These are phyloP conservation scores for Aspergillus sp. DNA, from an alignment of 2,329 filamentous ascomycete genomes.

Conservation along the genomic window DNA sequence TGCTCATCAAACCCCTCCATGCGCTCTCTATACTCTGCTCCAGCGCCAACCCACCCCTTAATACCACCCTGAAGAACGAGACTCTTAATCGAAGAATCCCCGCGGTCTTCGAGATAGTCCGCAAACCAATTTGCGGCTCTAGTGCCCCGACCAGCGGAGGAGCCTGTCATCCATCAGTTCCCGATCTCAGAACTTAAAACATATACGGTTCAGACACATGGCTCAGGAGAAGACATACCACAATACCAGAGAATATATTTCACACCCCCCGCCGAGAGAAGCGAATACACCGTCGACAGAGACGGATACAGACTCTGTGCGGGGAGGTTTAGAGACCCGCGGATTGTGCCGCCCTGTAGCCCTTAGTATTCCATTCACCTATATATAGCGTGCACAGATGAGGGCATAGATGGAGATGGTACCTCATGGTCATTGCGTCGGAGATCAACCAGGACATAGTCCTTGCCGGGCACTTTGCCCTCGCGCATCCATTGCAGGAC, in stretches of 20 bases:
- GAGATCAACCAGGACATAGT: slow-evolving; percentile 48
- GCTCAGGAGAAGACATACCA: slow-evolving; percentile 26
- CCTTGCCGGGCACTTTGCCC: slow-evolving; percentile 22
- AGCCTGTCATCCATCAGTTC: slow-evolving; percentile 39
- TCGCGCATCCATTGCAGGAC: slow-evolving; percentile 37
- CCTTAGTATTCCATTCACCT: slow-evolving; percentile 1
- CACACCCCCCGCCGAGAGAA: slow-evolving; percentile 29
- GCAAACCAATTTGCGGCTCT: slow-evolving; percentile 56
- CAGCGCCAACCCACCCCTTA: slow-evolving; percentile 53
- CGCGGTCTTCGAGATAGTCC: slow-evolving; percentile 48
- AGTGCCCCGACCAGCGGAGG: slow-evolving; percentile 53
- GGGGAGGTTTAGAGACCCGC: slow-evolving; percentile 50
- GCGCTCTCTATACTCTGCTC: slow-evolving; percentile 45
- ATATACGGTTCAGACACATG: background rate
- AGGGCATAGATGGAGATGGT: background rate
- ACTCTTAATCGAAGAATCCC: slow-evolving; percentile 46
- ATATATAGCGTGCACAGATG: background rate
- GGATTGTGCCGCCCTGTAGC: slow-evolving; percentile 56
- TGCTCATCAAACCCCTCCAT: slow-evolving; percentile 36
- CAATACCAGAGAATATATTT: slow-evolving; percentile 41
- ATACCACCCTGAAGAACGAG: slow-evolving; percentile 52
- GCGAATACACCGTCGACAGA: slow-evolving; percentile 33
- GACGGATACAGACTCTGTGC: slow-evolving; percentile 40
- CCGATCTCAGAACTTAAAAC: background rate
- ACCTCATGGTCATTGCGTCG: slow-evolving; percentile 48